These are phyloP conservation scores for Hymenochaete sp. DNA, from an alignment of 1,284 basidiomycete genomes.

Conservation along the genomic window DNA sequence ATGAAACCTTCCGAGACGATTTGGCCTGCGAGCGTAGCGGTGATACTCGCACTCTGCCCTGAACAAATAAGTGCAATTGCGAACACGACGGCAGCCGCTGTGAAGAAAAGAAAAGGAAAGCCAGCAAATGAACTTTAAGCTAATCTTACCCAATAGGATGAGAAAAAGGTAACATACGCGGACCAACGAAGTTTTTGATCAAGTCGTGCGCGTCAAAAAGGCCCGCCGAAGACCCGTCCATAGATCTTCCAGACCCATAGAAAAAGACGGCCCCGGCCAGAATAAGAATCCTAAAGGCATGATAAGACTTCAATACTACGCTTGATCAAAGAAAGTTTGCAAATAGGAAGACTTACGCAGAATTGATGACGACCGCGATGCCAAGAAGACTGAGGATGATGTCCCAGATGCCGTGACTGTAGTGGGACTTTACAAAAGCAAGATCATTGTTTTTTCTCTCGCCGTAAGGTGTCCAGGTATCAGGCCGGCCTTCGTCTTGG, in stretches of 20 bases:
- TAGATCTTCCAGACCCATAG: slow-evolving; percentile 35
- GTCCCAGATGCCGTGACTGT: slow-evolving; percentile 70
- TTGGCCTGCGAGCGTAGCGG: slow-evolving; percentile 89
- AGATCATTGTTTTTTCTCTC: slow-evolving; percentile 60
- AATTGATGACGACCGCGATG: slow-evolving; percentile 84
- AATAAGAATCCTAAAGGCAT: slow-evolving; percentile 49
- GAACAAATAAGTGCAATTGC: slow-evolving; percentile 79
- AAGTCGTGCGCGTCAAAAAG: slow-evolving; percentile 79
- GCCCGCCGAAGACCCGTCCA: slow-evolving; percentile 46
- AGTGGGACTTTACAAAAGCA: slow-evolving; percentile 63
- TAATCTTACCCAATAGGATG: not conserved
- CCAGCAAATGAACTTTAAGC: not conserved
- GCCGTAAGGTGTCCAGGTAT: slow-evolving; percentile 20
- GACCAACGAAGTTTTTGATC: slow-evolving; percentile 58
- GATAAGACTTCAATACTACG: not conserved
- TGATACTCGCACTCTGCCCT: slow-evolving; percentile 88
- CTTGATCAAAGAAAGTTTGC: not conserved
- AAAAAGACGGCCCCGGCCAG: slow-evolving; percentile 70
- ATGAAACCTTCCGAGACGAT: slow-evolving; percentile 93
- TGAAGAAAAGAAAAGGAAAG: not conserved
- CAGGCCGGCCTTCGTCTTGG: slow-evolving; percentile 7
- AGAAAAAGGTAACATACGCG: slow-evolving; percentile 36
- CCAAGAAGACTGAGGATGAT: slow-evolving; percentile 61
- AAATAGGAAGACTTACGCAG: slow-evolving; percentile 23
- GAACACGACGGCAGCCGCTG: slow-evolving; percentile 74